These are phyloP conservation scores for Vararia minispora DNA, from an alignment of 768 basidiomycete genomes.

Conservation along the genomic window DNA sequence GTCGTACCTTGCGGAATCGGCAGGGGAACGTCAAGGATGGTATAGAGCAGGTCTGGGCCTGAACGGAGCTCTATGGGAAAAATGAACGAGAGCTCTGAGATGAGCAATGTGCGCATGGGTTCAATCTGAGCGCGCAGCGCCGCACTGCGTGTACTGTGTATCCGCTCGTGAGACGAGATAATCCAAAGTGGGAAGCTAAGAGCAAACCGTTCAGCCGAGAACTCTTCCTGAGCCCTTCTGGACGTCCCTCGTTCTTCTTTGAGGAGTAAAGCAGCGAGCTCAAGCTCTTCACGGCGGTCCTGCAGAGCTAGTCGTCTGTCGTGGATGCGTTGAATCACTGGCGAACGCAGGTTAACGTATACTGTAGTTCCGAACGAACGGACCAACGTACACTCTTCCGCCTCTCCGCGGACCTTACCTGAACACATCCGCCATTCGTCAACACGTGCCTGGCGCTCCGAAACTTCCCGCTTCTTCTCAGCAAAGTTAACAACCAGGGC, in stretches of 20 bases:
- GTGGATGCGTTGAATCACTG: conserved; percentile 34
- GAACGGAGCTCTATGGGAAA: conserved; percentile 87
- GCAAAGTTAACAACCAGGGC: conserved; percentile 14
- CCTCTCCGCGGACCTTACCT: conserved; percentile 20
- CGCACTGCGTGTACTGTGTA: conserved; percentile 34
- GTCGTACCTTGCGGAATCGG: conserved; percentile 69
- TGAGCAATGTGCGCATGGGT: conserved; percentile 47
- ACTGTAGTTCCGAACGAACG: conserved; percentile 1
- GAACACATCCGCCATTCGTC: conserved; percentile 22
- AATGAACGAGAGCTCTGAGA: conserved; percentile 62
- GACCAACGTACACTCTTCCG: conserved; percentile 27
- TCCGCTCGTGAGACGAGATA: conserved; percentile 11
- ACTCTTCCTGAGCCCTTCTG: conserved; percentile 21
- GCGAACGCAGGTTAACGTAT: conserved; percentile 1
- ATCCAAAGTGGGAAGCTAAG: conserved; percentile 5
- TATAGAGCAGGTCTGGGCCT: conserved; percentile 78
- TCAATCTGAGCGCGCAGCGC: conserved; percentile 38
- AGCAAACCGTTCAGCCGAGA: conserved; percentile 22
- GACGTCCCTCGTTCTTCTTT: conserved; percentile 18
- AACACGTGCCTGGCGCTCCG: conserved; percentile 50
- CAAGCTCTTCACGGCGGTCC: conserved; percentile 35
- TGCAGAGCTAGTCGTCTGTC: conserved; percentile 32
- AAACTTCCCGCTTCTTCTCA: conserved; percentile 55
- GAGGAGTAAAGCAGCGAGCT: conserved; percentile 29
- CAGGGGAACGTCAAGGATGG: conserved; percentile 79